Evolutionary conservation across 768 basidiomycete species (phyloP).

Genomic region (Cystobasidium tubakii): DNA sequence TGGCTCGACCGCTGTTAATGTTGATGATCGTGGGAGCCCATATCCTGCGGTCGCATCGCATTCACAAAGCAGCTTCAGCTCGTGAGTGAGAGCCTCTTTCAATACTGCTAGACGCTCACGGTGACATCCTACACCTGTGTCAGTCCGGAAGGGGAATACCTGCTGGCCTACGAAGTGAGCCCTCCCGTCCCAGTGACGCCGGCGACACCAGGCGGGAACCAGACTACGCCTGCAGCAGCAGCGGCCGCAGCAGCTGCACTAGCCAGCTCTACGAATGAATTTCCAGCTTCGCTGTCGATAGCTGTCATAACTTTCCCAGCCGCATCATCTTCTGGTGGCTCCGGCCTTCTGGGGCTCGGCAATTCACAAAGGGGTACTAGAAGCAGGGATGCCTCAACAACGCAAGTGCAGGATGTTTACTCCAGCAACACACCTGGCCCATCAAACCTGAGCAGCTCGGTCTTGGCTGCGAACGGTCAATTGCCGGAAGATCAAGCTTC

Average conservation of each 20-base stretch:
- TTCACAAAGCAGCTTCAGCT: conserved; percentile 18
- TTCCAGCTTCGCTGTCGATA: conserved; percentile 7
- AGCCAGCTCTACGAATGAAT: conserved; percentile 12
- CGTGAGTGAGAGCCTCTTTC: background rate
- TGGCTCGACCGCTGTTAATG: background rate
- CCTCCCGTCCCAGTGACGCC: conserved; percentile 26
- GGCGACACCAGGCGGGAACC: conserved; percentile 10
- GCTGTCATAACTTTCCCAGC: conserved; percentile 17
- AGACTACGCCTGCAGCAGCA: background rate
- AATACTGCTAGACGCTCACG: background rate
- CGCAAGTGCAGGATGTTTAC: background rate
- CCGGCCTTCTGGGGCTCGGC: conserved; percentile 25
- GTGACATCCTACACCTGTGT: background rate
- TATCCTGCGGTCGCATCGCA: conserved; percentile 4
- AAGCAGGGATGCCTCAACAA: conserved; percentile 8
- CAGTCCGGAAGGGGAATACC: conserved; percentile 22
- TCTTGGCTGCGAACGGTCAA: background rate
- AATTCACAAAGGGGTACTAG: conserved; percentile 6
- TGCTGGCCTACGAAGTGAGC: conserved; percentile 27
- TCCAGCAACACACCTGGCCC: background rate
- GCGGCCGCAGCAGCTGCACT: background rate
- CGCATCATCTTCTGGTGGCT: background rate
- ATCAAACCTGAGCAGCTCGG: background rate
- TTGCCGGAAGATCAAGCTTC: conserved; percentile 4
- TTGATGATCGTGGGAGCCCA: background rate